These are phyloP conservation scores for Alternaria rosae DNA, from an alignment of 2,329 filamentous ascomycete species.

Conservation along the genomic window DNA sequence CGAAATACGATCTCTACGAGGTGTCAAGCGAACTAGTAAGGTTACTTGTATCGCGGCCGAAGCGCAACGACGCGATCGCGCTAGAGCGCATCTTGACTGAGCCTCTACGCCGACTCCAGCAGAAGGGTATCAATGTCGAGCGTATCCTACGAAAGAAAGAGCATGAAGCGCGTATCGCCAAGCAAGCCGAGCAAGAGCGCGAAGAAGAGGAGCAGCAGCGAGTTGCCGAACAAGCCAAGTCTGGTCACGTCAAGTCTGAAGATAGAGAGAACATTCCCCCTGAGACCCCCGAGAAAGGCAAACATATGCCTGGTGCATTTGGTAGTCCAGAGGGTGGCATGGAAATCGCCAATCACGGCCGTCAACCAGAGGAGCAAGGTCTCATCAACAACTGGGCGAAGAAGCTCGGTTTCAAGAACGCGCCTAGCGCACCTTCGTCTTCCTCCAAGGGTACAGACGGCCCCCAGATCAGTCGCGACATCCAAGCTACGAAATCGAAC, in stretches of 20 bases:
- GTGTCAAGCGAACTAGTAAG: constrained; percentile 87
- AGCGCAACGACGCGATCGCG: constrained; percentile 86
- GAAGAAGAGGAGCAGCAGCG: constrained; percentile 67
- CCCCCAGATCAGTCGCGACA: constrained; percentile 45
- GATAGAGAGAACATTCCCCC: constrained; percentile 25
- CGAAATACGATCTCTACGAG: constrained; percentile 85
- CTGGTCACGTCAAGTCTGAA: constrained; percentile 23
- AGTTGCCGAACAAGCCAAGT: constrained; percentile 40
- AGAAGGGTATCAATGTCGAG: constrained; percentile 95
- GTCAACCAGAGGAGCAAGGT: constrained; percentile 31
- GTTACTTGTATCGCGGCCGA: constrained; percentile 80
- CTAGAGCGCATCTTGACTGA: constrained; percentile 90
- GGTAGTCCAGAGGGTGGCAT: constrained; percentile 43
- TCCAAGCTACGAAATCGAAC: constrained; percentile 45
- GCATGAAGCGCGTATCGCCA: constrained; percentile 84
- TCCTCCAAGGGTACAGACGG: constrained; percentile 32
- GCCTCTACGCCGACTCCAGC: constrained; percentile 79
- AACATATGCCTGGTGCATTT: constrained; percentile 49
- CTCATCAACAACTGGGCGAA: constrained; percentile 48
- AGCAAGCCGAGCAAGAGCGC: constrained; percentile 76
- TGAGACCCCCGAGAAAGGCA: constrained; percentile 38
- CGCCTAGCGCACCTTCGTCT: constrained; percentile 17
- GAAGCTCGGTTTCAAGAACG: constrained; percentile 47
- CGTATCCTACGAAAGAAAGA: constrained; percentile 89
- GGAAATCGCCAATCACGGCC: constrained; percentile 36